Conservation (phyloP, 1,284 basidiomycete species). For the Trichosporon coremiiforme region DNA sequence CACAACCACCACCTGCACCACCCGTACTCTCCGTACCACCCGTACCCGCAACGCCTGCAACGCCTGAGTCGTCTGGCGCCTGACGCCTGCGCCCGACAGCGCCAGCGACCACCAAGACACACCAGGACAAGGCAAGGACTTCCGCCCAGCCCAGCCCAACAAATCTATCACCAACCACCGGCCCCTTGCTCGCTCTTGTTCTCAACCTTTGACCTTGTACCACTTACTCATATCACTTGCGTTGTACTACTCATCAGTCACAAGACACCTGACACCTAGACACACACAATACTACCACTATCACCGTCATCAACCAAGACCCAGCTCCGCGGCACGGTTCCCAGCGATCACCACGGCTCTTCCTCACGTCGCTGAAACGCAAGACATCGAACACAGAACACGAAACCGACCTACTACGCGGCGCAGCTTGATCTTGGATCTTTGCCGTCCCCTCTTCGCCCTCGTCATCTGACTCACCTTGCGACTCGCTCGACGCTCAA, state of each 20-base stretch:
- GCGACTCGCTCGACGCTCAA: neutral
- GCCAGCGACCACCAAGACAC: slow-evolving; percentile 9
- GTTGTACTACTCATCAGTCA: slow-evolving; percentile 12
- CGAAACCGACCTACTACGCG: neutral
- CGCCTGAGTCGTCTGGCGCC: slow-evolving; percentile 2
- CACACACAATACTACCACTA: too few relatives aligned
- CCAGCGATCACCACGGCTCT: neutral
- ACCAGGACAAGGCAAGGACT: neutral
- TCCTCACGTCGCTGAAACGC: neutral
- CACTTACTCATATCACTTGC: neutral
- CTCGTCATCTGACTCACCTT: neutral
- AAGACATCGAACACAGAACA: slow-evolving; percentile 1
- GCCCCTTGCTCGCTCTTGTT: neutral
- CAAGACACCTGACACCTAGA: neutral
- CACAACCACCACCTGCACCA: neutral
- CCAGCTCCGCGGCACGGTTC: neutral
- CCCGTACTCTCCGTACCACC: neutral
- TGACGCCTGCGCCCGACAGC: slow-evolving; percentile 5
- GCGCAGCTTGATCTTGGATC: neutral
- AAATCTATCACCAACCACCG: neutral
- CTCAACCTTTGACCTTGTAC: slow-evolving; percentile 9
- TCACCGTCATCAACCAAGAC: too few relatives aligned
- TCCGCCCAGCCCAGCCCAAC: neutral
- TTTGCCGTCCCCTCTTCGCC: neutral
- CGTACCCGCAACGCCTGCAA: neutral